Evolutionary conservation across 306 rosid genomes (phyloP), one percentile per base, ranked within the genome.

Genomic region (Malus sieversii): DNA sequence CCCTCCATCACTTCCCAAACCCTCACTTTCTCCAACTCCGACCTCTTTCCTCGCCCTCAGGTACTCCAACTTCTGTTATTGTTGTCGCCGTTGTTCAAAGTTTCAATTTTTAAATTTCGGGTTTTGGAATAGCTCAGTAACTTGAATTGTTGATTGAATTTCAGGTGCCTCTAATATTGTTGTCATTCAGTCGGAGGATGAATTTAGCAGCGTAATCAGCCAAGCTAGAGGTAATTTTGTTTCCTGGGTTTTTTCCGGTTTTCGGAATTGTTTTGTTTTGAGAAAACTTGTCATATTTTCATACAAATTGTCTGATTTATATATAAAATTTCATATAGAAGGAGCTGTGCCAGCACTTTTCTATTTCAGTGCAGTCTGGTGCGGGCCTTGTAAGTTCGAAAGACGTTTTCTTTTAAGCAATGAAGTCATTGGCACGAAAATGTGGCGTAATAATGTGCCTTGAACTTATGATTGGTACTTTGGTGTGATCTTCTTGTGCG

Each of bases 341-440:
- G 79, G 75, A 59, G 86, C 93, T n/a, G 65, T 83, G 85, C 91
- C 91, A 5, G 88, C 95, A 2, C 64, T 93, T 83, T 88, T 90
- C 87, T 93, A 93, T 78, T 93, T 90, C 88, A 90, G 97, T 60
- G 97, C 98, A 30, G 90, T 48, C 62, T 93, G 97, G 98, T 91
- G 98, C 74, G 97, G 96, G 25, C 97, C 98, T 75, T 93, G 98
- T 91, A 88, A 93, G 97, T 86, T 77, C 60, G 75, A 29, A 63
- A 44, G 15, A 27, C 18, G 45, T 73, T 42, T 38, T 3, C 42
- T 40, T 74, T 60, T 32, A 19, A 51, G n/a, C 18, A 27, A 5
- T 10, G 73, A 15, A 45, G 68, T 58, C 33, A 2, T n/a, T 76
- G 35, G 38, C n/a, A 53, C 6, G 33, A 16, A 73, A 53, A 33